Evolutionary conservation across 2,329 filamentous ascomycete species (phyloP), one percentile per base, ranked within the genome.

Genomic region (Amylocarpus encephaloides): DNA sequence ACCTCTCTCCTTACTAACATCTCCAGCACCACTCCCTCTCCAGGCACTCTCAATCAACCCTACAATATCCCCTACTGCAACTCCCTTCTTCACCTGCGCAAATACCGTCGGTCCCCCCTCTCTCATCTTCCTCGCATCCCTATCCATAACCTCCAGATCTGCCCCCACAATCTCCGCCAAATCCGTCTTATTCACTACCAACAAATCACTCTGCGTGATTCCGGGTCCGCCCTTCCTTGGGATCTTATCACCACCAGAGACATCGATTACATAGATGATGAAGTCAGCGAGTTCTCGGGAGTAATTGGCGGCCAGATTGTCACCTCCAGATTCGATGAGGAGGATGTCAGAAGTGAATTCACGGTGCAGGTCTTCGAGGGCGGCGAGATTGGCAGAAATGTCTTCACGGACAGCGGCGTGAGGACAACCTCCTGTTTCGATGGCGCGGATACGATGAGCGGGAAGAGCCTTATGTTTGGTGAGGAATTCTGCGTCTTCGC

Each of bases 261-360:
- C 93, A 70, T 98, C 93, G 62, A 98, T 97, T 29, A 98, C 93
- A 68, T 98, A 98, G 71, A 98, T 85, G 70, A 98, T 98, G 68
- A 87, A 98, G 69, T 98, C 93, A 1, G 93, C 93, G 58, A 98
- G 75, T 71, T 98, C 93, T 51, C 93, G 79, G 49, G 82, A 88
- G 77, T 98, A 98, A 74, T 98, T 98, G 3, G 93, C 93, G 0
- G 93, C 93, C 1, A 98, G 79, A 68, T 98, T 98, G 68, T 98
- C 93, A 51, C 93, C 93, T 40, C 93, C 93, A 15, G 83, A 90
- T 72, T 98, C 93, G 66, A 98, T 98, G 38, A 98, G 81, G 19
- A 98, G 78, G 18, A 98, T 69, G 65, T 97, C 88, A 0, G 90
- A 82, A 35, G 73, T 69, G 75, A 95, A 95, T 57, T 85, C 80